Evolutionary conservation across 208 protist genomes (phyloP), one percentile per base, ranked within the genome.

Genomic region (Leishmania tropica): DNA sequence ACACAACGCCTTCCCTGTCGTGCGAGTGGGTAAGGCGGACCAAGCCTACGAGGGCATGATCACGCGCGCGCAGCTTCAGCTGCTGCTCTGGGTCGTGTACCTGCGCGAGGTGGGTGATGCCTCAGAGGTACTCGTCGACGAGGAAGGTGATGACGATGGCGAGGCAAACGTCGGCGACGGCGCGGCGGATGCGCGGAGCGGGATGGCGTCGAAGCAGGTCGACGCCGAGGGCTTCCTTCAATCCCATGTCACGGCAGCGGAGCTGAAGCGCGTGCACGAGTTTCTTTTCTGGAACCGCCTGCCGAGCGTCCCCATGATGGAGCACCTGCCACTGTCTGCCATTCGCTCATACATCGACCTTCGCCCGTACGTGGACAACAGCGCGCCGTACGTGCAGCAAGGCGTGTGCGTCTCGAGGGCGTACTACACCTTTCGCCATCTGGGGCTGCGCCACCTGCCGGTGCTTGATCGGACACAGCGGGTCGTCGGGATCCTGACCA

Each of bases 1-100:
- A 68, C 94, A 98, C 85, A 96, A 97, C 78, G 92, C 86, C 74
- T 98, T 98, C 65, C 95, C 97, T 28, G 89, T 98, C 0, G 87
- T 98, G 10, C 86, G 83, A 28, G 62, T 80, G 47, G 54, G 80
- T 56, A 67, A 83, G 51, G n/a, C 82, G 70, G 67, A 92, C 81
- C 81, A 81, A 47, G 64, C 81, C 21, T 89, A 94, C 64, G 75
- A 83, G 21, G 89, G 90, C 28, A 78, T 92, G 64, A 86, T 93
- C 48, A 89, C 90, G 2, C 83, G 89, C 51, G 84, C 75, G 3
- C 88, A 93, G 77, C 78, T 95, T 78, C 80, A 90, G 79, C 80
- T 88, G 8, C 79, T 93, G n/a, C 79, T 95, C 78, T 92, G 87
- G 87, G 83, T 91, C 48, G 86, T 94, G 35, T 94, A 91, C 71